phyloP scores from a whole-genome alignment of 1,284 basidiomycete species.

The Hemileia vastatrix region DNA sequence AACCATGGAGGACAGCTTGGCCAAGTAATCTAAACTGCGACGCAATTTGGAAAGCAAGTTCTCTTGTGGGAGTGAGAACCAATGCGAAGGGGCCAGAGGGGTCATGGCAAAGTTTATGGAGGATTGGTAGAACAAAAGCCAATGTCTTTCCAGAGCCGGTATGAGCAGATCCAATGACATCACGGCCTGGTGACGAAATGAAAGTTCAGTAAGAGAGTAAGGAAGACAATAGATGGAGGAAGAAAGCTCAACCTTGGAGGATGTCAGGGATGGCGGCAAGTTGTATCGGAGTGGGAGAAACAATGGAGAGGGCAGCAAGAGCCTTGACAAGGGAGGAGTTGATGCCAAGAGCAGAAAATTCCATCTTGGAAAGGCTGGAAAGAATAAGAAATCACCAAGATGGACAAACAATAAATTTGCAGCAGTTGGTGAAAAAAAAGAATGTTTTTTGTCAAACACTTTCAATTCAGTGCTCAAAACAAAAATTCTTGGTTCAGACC shows the following conservation, averaged over 20 bases:
- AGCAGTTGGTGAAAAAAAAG: too few species aligned
- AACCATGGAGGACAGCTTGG: slow-evolving; percentile 60
- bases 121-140: slow-evolving; percentile 88
- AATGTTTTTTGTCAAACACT: too few species aligned
- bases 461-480: too few species aligned
- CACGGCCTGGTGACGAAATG: slow-evolving; percentile 54
- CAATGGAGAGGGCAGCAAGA: slow-evolving; percentile 73
- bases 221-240: slow-evolving; percentile 27
- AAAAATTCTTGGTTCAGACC: too few species aligned
- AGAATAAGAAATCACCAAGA: too few species aligned
- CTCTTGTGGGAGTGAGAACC: slow-evolving; percentile 85
- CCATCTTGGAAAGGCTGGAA: too few species aligned
- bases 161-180: slow-evolving; percentile 95
- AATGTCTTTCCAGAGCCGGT: slow-evolving; percentile 97
- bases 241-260: slow-evolving; percentile 53
- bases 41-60: slow-evolving; percentile 90
- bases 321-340: slow-evolving; percentile 61
- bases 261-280: slow-evolving; percentile 78
- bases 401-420: too few species aligned
- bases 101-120: slow-evolving; percentile 76
- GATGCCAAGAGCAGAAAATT: slow-evolving; percentile 57
- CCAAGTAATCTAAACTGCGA: slow-evolving; percentile 93
- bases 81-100: slow-evolving; percentile 90
- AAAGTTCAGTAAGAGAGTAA: background rate
- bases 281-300: slow-evolving; percentile 78